phyloP scores from a whole-genome alignment of 139 green algal species.

The Micractinium sp. region DNA sequence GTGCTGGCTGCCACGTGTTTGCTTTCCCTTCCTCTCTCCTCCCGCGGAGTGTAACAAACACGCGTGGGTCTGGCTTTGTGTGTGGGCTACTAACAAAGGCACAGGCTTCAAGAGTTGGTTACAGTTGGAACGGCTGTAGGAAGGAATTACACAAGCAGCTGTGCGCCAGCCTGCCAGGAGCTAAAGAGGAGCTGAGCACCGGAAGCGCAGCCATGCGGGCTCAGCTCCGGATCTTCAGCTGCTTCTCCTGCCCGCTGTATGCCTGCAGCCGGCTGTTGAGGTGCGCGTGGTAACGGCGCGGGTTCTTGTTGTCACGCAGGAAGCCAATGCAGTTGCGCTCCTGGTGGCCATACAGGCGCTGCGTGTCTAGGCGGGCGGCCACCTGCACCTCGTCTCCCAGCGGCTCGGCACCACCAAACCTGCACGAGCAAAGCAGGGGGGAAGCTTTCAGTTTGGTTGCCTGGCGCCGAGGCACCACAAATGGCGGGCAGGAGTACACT shows the following conservation, averaged over 20 bases:
- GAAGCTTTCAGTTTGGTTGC: too few relatives aligned
- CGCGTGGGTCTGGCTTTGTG: not conserved
- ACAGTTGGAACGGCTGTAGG: too few relatives aligned
- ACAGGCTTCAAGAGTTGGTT: too few relatives aligned
- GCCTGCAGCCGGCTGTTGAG: not conserved
- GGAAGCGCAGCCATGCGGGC: too few relatives aligned
- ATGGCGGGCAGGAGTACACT: too few relatives aligned
- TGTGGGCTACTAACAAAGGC: not conserved
- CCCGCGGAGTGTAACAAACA: too few relatives aligned
- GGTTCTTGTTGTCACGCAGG: constrained; percentile 76
- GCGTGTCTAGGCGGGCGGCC: constrained; percentile 27
- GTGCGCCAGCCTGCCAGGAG: too few relatives aligned
- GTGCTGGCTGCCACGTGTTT: too few relatives aligned
- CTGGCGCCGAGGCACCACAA: too few relatives aligned
- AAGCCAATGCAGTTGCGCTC: constrained; percentile 75
- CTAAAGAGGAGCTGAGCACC: too few relatives aligned
- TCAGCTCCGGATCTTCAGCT: constrained; percentile 31
- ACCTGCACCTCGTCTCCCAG: constrained; percentile 76
- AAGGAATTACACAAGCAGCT: too few relatives aligned
- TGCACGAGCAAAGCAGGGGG: not conserved
- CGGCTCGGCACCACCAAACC: constrained; percentile 54
- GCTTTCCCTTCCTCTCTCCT: too few relatives aligned
- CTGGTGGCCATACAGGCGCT: constrained; percentile 26
- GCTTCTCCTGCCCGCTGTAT: constrained; percentile 34
- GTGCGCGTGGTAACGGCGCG: constrained; percentile 48